These are phyloP conservation scores for Kwoniella botswanensis DNA, from an alignment of 768 basidiomycete genomes.

Conservation along the genomic window DNA sequence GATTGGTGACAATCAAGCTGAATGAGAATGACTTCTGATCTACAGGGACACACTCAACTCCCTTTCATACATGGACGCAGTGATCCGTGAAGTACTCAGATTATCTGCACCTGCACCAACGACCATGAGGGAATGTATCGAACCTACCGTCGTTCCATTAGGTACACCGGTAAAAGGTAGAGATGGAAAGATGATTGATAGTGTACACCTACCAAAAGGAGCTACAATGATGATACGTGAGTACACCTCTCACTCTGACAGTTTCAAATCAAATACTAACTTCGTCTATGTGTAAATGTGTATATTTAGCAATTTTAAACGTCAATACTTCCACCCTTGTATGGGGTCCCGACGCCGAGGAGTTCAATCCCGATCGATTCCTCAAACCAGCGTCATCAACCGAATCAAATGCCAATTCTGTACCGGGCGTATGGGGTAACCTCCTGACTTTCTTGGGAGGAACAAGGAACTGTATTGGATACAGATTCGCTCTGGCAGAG, in stretches of 20 bases:
- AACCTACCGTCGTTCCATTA: conserved; percentile 45
- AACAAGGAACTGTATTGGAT: conserved; percentile 54
- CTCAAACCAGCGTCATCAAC: conserved; percentile 30
- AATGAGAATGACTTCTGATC: too few species aligned
- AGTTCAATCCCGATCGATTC: conserved; percentile 51
- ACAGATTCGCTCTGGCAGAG: conserved; percentile 58
- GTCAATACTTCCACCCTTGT: conserved; percentile 49
- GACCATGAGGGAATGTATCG: conserved; percentile 43
- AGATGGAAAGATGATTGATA: conserved; percentile 52
- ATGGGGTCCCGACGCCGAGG: conserved; percentile 54
- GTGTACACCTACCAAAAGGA: conserved; percentile 49
- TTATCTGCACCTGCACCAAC: conserved; percentile 47
- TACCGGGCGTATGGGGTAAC: conserved; percentile 57
- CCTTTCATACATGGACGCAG: conserved; percentile 12
- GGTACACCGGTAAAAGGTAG: conserved; percentile 49
- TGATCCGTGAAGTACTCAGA: conserved; percentile 65
- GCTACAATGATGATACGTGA: conserved; percentile 52
- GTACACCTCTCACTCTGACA: too few species aligned
- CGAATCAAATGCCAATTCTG: conserved; percentile 23
- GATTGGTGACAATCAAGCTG: too few species aligned
- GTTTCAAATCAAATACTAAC: too few species aligned
- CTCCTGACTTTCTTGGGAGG: conserved; percentile 57
- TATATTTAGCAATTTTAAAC: conserved; percentile 50
- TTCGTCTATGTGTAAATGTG: background rate
- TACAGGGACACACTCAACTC: conserved; percentile 19